These are phyloP conservation scores for Dothistroma septosporum DNA, from an alignment of 2,329 filamentous ascomycete genomes.

Conservation along the genomic window DNA sequence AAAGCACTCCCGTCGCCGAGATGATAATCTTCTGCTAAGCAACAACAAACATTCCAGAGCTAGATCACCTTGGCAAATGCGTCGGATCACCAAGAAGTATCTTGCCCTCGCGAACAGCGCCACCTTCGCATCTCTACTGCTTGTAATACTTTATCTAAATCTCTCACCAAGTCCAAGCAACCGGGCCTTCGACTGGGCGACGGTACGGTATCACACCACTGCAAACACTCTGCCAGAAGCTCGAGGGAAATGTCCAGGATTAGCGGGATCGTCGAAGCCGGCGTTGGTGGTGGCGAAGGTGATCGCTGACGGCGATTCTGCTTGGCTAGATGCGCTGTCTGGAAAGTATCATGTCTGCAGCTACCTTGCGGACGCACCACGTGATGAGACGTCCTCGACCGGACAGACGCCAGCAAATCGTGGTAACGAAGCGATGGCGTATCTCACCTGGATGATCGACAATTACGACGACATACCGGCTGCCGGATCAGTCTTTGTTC, in stretches of 20 bases:
- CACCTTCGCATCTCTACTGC: conserved; percentile 11
- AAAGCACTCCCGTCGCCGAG: not conserved
- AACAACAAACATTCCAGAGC: not conserved
- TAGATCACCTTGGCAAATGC: conserved; percentile 5
- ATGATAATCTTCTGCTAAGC: not conserved
- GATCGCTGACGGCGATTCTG: conserved; percentile 40
- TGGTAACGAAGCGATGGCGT: conserved; percentile 59
- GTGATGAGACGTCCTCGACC: conserved; percentile 26
- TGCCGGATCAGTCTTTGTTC: conserved; percentile 56
- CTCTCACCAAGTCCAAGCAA: conserved; percentile 5
- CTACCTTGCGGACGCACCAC: conserved; percentile 40
- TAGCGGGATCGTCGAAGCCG: conserved; percentile 39
- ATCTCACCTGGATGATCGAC: conserved; percentile 58
- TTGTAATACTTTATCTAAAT: conserved; percentile 13
- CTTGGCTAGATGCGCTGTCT: conserved; percentile 41
- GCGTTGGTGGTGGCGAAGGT: conserved; percentile 44
- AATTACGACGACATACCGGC: conserved; percentile 55
- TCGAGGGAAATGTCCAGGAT: conserved; percentile 43
- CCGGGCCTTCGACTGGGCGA: conserved; percentile 42
- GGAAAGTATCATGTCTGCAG: conserved; percentile 45
- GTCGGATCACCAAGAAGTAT: conserved; percentile 14
- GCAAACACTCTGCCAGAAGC: conserved; percentile 32
- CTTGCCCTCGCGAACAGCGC: conserved; percentile 9
- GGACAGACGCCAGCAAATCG: conserved; percentile 50
- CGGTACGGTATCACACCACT: conserved; percentile 41